Evolutionary conservation across 2,329 filamentous ascomycete genomes (phyloP), one percentile per base, ranked within the genome.

Genomic region (Fusarium anthophilum): DNA sequence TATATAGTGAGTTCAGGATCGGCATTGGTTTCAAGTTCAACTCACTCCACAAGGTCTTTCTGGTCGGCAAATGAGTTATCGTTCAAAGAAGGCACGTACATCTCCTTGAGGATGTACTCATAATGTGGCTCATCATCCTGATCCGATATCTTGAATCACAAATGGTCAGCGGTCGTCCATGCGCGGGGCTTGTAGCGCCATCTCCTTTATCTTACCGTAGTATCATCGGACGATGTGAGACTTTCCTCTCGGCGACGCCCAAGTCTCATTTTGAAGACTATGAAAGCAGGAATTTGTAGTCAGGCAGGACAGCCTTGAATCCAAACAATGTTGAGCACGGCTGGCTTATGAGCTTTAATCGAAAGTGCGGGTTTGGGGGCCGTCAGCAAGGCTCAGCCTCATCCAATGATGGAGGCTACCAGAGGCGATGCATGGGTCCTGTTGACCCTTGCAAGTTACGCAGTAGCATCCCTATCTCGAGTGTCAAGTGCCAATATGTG

Each of bases 71-170:
- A 53, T 22, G 44, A 43, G 11, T 26, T 28, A 8, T 68, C 54
- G 5, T 13, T 43, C 32, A 38, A 11, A 30, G 38, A 43, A 17
- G 74, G 72, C 28, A 57, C 47, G 12, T 76, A 62, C 63, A 76
- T 69, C 58, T 75, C 72, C 20, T 75, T 73, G 35, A 75, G 54
- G 15, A 74, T 75, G 45, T 73, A 76, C 43, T 76, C 74, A n/a
- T 62, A 47, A 20, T 63, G 47, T 14, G 48, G 39, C 47, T 63
- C 63, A 38, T 69, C 63, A 14, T 65, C 59, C 22, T 72, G 68
- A 20, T 32, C 41, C 20, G 24, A 43, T 22, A 47, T 39, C 71
- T 75, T 45, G 8, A 44, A 26, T 56, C 15, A 11, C 18, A 12
- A 38, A 47, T 38, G 6, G 63, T 63, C 57, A 66, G 57, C 28